phyloP scores from a whole-genome alignment of 2,329 filamentous ascomycete species.

The Phaeosphaeria sp. region DNA sequence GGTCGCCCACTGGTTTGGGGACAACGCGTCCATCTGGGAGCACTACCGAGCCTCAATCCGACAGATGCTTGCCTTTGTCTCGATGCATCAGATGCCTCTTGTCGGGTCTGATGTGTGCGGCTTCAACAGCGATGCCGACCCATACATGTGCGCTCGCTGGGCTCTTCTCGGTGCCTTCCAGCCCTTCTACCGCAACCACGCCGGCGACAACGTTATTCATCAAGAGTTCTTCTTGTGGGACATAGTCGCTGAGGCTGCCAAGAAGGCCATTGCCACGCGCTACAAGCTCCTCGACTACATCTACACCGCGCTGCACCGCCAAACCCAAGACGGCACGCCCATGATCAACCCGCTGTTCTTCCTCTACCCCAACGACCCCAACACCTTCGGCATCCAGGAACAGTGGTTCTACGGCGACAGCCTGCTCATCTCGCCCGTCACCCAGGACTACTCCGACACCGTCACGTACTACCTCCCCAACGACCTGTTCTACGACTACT shows the following conservation, averaged over 20 bases:
- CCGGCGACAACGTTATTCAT: slow-evolving; percentile 57
- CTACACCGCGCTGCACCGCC: slow-evolving; percentile 72
- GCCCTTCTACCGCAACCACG: slow-evolving; percentile 80
- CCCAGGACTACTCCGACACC: slow-evolving; percentile 58
- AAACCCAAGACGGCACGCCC: slow-evolving; percentile 68
- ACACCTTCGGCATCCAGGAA: slow-evolving; percentile 59
- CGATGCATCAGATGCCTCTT: slow-evolving; percentile 57
- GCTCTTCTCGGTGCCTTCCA: slow-evolving; percentile 74
- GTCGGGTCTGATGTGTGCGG: slow-evolving; percentile 75
- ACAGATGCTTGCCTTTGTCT: slow-evolving; percentile 54
- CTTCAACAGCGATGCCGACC: slow-evolving; percentile 71
- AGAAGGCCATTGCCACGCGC: slow-evolving; percentile 73
- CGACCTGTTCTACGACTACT: slow-evolving; percentile 68
- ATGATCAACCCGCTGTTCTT: slow-evolving; percentile 76
- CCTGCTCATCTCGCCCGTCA: slow-evolving; percentile 65
- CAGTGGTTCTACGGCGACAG: slow-evolving; percentile 68
- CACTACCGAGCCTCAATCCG: slow-evolving; percentile 53
- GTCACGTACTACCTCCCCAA: slow-evolving; percentile 65
- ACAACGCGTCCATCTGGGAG: slow-evolving; percentile 56
- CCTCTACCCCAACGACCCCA: slow-evolving; percentile 66
- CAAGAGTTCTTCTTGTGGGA: slow-evolving; percentile 80
- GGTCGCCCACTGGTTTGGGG: slow-evolving; percentile 68
- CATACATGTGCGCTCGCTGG: slow-evolving; percentile 78
- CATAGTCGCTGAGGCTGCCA: slow-evolving; percentile 67
- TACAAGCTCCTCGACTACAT: slow-evolving; percentile 81